Evolutionary conservation across 495 filamentous ascomycete species (phyloP), one percentile per base, ranked within the genome.

Genomic region (Aspergillus biplanus): DNA sequence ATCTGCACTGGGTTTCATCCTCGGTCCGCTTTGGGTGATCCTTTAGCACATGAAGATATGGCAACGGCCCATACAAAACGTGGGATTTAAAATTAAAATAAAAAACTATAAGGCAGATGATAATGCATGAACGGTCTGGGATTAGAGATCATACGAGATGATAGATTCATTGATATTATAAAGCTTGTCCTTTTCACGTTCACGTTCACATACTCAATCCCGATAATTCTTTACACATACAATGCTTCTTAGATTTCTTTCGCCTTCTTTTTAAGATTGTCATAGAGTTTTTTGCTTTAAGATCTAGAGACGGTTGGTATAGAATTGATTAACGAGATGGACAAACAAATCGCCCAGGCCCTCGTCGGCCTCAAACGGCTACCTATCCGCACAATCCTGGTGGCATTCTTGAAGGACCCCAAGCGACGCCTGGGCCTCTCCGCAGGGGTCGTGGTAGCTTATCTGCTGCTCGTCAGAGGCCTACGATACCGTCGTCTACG

Each of bases 401-500:
- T 16, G 2, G 37, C 48, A 7, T 18, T 61, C 1, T 61, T 61
- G 65, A 46, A 50, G 5, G 16, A 60, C 37, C 33, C 59, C 13
- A 52, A 37, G 33, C 49, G 35, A 49, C 65, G 65, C 13, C 11
- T 15, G 9, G 62, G 50, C 6, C 39, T 37, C 11, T 49, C 55
- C 7, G 61, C 49, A 7, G 62, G 39, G 4, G 1, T 65, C 4
- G 27, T 65, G 3, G 54, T 50, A 6, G 52, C 59, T 7, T 78
- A 78, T 33, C 58, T 73, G 7, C 31, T 63, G 0, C 53, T 72
- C 5, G 64, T 59, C n/a, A 62, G 65, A 6, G 66, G 61, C 0
- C 64, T 89, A 3, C 81, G 86, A 34, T 78, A 79, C 63, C 81
- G 74, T n/a, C 72, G 81, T 32, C 74, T 80, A 53, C 73, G 72